These are phyloP conservation scores for Lactarius hatsudake DNA, from an alignment of 768 basidiomycete genomes.

Conservation along the genomic window DNA sequence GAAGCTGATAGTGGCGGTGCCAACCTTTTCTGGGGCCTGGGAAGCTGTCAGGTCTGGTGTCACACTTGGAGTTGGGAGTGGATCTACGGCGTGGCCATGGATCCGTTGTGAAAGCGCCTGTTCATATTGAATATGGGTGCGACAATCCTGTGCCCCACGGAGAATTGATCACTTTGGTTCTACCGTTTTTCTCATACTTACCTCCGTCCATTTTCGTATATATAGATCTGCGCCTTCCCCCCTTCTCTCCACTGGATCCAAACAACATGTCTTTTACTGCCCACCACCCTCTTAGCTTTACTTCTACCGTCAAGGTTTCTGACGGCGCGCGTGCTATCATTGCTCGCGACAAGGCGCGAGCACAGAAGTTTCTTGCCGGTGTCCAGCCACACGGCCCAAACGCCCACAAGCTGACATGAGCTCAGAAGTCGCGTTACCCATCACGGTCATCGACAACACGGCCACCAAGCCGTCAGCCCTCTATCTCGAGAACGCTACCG, in stretches of 20 bases:
- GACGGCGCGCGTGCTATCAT: constrained; percentile 48
- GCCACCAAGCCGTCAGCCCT: not conserved
- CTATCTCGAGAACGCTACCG: constrained; percentile 22
- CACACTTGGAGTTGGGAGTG: not conserved
- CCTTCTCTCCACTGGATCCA: not conserved
- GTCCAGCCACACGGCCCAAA: constrained; percentile 53
- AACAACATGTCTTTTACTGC: constrained; percentile 37
- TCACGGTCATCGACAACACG: constrained; percentile 13
- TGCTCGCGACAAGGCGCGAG: constrained; percentile 52
- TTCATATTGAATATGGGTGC: not conserved
- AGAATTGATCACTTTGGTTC: not conserved
- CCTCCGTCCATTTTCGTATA: constrained; percentile 9
- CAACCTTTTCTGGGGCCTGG: not conserved
- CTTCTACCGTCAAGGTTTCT: constrained; percentile 38
- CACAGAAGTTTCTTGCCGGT: constrained; percentile 53
- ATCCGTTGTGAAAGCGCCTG: not conserved
- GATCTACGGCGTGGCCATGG: not conserved
- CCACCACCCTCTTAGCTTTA: constrained; percentile 45
- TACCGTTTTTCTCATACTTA: not conserved
- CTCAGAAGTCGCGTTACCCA: constrained; percentile 30
- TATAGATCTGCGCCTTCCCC: constrained; percentile 4
- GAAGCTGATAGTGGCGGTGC: not conserved
- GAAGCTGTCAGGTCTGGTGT: not conserved
- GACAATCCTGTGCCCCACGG: not conserved
- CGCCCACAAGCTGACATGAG: constrained; percentile 32